Evolutionary conservation across 306 rosid genomes (phyloP).

Genomic region (Sicyos baderoa): DNA sequence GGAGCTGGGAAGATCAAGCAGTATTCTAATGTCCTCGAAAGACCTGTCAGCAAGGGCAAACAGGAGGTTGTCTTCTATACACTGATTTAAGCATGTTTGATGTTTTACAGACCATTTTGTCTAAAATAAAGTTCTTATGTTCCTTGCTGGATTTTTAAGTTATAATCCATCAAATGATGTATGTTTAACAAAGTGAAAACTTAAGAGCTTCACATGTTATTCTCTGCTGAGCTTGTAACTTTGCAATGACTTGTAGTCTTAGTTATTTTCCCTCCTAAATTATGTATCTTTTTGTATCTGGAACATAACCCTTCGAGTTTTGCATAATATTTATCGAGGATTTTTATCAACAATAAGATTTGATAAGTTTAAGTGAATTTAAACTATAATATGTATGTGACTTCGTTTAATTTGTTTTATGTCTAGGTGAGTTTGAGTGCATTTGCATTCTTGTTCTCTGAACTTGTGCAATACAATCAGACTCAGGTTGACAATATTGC

Average conservation of each 20-base stretch:
- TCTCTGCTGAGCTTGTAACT: not conserved
- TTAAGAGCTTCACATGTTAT: not conserved
- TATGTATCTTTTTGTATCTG: not conserved
- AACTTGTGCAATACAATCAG: conserved; percentile 98
- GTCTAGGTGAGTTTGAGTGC: conserved; percentile 98
- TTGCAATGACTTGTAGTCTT: not conserved
- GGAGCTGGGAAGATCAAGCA: conserved; percentile 91
- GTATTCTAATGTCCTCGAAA: conserved; percentile 85
- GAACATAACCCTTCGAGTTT: not conserved
- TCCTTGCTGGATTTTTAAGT: not conserved
- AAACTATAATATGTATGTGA: not conserved
- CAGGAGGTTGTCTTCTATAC: conserved; percentile 39
- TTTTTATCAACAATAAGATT: not conserved
- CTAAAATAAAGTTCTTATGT: not conserved
- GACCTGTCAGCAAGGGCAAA: conserved; percentile 70
- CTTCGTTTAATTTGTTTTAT: not conserved
- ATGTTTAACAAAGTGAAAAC: no score
- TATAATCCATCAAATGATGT: not conserved
- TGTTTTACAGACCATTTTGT: not conserved
- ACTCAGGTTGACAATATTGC: conserved; percentile 95
- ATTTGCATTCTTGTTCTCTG: conserved; percentile 92
- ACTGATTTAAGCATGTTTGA: not conserved
- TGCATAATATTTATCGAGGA: not conserved
- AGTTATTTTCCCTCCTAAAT: not conserved
- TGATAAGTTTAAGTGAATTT: not conserved